phyloP scores from a whole-genome alignment of 1,284 basidiomycete genomes.

The Apiotrichum mycotoxinovorans region DNA sequence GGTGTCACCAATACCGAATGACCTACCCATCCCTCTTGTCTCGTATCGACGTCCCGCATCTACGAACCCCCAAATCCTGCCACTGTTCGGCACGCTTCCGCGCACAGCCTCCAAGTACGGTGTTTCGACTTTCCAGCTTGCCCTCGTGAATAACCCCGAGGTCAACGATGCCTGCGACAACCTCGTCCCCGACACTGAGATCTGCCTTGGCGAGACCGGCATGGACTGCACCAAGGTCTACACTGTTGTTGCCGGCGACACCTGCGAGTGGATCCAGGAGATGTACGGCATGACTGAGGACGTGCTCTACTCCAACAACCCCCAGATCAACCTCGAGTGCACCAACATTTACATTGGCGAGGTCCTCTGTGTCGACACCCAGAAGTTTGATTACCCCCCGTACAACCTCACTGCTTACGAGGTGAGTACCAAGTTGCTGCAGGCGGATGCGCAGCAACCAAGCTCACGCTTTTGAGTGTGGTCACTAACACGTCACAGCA shows the following conservation, averaged over 20 bases:
- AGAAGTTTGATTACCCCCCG: conserved; percentile 39
- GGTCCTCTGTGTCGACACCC: conserved; percentile 50
- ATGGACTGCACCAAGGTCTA: conserved; percentile 50
- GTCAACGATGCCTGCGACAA: conserved; percentile 49
- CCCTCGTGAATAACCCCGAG: conserved; percentile 46
- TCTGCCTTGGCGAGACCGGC: conserved; percentile 47
- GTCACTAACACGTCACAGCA: conserved; percentile 19
- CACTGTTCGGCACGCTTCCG: not conserved
- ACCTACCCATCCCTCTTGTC: not conserved
- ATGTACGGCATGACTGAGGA: conserved; percentile 42
- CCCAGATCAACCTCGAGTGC: conserved; percentile 48
- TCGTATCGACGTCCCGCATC: not conserved
- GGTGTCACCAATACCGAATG: not conserved
- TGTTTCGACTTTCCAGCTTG: conserved; percentile 52
- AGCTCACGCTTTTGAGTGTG: not conserved
- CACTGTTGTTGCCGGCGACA: conserved; percentile 48
- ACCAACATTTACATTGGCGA: conserved; percentile 52
- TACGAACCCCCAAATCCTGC: not conserved
- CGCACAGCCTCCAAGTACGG: conserved; percentile 43
- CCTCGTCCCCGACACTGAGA: conserved; percentile 38
- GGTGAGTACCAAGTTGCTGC: conserved; percentile 16
- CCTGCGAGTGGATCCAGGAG: conserved; percentile 42
- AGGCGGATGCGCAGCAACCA: too few species aligned
- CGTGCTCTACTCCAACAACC: conserved; percentile 49
- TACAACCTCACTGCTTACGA: conserved; percentile 42